Percentiles rank a stretch among this genome's conserved stretches.
Evolutionary conservation across 345 rosid genomes (phyloP).

Genomic region (Schrenkiella parvula): DNA sequence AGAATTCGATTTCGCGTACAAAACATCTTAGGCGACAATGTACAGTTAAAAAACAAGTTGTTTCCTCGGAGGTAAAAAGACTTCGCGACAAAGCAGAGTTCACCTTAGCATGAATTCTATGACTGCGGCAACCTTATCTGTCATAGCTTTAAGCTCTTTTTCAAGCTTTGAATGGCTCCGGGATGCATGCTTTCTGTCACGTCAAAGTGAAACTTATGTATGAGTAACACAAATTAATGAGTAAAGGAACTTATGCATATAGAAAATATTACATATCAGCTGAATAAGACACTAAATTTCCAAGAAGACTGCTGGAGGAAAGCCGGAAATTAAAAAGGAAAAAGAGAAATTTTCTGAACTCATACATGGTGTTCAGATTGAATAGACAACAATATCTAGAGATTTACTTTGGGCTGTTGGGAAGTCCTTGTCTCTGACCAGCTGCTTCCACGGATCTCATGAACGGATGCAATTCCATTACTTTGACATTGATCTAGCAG

Average conservation of each 20-base stretch:
- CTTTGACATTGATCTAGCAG: constrained; percentile 58
- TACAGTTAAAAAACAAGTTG: not conserved
- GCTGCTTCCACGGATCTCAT: constrained; percentile 50
- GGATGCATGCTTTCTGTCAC: constrained; percentile 58
- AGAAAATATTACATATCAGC: not conserved
- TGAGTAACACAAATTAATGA: not conserved
- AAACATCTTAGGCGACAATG: not conserved
- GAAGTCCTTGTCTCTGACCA: constrained; percentile 51
- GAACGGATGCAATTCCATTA: constrained; percentile 58
- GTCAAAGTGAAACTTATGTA: not conserved
- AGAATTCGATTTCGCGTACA: not conserved
- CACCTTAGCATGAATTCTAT: constrained; percentile 69
- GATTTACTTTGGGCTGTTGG: constrained; percentile 50
- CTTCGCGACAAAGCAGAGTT: not conserved
- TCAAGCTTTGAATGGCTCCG: constrained; percentile 40
- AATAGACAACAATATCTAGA: constrained; percentile 15
- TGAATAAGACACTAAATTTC: constrained; percentile 8
- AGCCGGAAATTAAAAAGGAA: not conserved
- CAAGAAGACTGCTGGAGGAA: not conserved
- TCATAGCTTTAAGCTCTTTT: constrained; percentile 41
- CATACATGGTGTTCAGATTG: not conserved
- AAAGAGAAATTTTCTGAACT: not conserved
- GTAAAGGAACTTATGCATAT: not conserved
- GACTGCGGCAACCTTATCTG: constrained; percentile 54
- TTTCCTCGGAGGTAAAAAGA: constrained; percentile 9